These are phyloP conservation scores for Penicillium digitatum DNA, from an alignment of 2,329 filamentous ascomycete species.

Conservation along the genomic window DNA sequence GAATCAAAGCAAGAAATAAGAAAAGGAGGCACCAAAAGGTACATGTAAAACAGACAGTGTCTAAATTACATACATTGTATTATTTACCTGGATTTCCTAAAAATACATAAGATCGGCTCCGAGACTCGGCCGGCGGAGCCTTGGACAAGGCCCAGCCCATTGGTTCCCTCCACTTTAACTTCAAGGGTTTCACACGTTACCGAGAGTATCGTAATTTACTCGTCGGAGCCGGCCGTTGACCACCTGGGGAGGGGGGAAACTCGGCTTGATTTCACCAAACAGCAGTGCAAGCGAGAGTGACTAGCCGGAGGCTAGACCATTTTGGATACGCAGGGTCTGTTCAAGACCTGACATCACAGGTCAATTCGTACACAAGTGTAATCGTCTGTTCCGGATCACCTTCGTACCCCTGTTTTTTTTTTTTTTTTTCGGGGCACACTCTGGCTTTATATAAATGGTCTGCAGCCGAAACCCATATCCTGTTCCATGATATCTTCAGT, in stretches of 20 bases:
- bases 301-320: not conserved
- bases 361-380: conserved; percentile 9
- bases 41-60: not conserved
- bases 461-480: conserved; percentile 9
- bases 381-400: conserved; percentile 10
- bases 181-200: conserved; percentile 15
- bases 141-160: not conserved
- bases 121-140: conserved; percentile 20
- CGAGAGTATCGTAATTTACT: not conserved
- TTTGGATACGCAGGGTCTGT: conserved; percentile 2
- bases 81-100: too few species aligned
- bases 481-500: conserved; percentile 9
- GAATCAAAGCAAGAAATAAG: not conserved
- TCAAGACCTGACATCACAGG: conserved; percentile 17
- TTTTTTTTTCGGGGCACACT: conserved; percentile 3
- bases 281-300: not conserved
- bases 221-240: conserved; percentile 24
- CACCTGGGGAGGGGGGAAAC: conserved; percentile 14
- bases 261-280: conserved; percentile 19
- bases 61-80: not conserved
- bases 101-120: conserved; percentile 12
- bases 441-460: conserved; percentile 14
- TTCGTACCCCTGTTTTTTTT: conserved; percentile 8
- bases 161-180: conserved; percentile 1
- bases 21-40: not conserved